Evolutionary conservation across 306 rosid genomes (phyloP), one percentile per base, ranked within the genome.

Genomic region (Hylodesmum podocarpum): DNA sequence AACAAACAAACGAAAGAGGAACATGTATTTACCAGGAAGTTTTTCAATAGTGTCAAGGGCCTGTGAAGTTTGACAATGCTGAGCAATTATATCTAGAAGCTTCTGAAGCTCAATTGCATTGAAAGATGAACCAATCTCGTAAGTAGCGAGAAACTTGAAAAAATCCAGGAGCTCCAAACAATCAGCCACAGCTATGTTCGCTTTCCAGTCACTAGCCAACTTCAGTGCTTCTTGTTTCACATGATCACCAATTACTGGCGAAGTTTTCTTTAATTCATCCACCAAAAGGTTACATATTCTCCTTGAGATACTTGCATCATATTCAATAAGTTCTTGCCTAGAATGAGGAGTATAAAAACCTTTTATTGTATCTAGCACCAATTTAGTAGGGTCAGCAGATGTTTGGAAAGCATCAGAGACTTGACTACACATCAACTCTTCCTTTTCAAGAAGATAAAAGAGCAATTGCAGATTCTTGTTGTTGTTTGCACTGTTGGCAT

Each of bases 11-110:
- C 62, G 51, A 75, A 41, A 50, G 34, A 55, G 40, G 61, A 24
- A 40, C 6, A 4, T 22, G 51, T 81, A 28, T 78, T 81, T 82
- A 91, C 89, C 87, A 8, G 75, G 78, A 21, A 67, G 50, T 69
- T 58, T 55, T 28, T 76, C 77, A 15, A 66, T 21, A 24, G 78
- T 57, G 34, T 84, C 80, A 13, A 79, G 75, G 37, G 43, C 65
- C 40, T 58, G 79, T 3, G 73, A 61, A 27, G 64, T 79, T 44
- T 77, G 84, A 47, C 69, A 57, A 41, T 70, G 76, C 16, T 75
- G 89, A 4, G 84, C 55, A 81, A 84, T 59, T 54, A 36, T 54
- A 54, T 72, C 49, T 21, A 53, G 51, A 72, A 72, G 66, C 37
- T 25, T 37, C 66, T 54, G 77, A 34, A 72, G 66, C 40, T 72